These are phyloP conservation scores for Exophiala viscosa DNA, from an alignment of 2,329 filamentous ascomycete genomes.

Conservation along the genomic window DNA sequence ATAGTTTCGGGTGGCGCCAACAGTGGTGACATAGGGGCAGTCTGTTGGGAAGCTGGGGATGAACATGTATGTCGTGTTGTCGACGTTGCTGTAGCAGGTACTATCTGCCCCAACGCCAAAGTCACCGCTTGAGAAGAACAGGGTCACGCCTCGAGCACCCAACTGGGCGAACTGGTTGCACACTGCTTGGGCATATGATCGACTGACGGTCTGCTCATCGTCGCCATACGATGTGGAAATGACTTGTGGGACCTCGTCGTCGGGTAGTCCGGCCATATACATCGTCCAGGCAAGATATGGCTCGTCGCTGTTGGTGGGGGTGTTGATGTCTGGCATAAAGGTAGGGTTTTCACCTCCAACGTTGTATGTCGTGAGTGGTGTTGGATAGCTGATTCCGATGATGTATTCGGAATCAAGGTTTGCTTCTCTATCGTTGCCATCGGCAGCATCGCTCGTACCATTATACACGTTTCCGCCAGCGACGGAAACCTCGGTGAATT, in stretches of 20 bases:
- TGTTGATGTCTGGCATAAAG: conserved; percentile 17
- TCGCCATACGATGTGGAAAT: conserved; percentile 65
- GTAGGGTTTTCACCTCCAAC: conserved; percentile 45
- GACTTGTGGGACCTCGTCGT: conserved; percentile 54
- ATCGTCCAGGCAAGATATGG: conserved; percentile 20
- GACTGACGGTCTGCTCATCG: conserved; percentile 61
- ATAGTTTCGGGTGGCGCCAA: conserved; percentile 51
- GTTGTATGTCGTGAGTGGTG: conserved; percentile 52
- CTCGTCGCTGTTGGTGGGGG: conserved; percentile 17
- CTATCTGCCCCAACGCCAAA: conserved; percentile 50
- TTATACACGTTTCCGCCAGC: conserved; percentile 31
- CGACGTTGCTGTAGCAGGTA: conserved; percentile 54
- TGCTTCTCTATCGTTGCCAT: conserved; percentile 16
- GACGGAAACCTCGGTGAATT: conserved; percentile 32
- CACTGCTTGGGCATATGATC: conserved; percentile 56
- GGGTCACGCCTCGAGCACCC: conserved; percentile 62
- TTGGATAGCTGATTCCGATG: conserved; percentile 28
- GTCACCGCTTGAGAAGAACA: conserved; percentile 65
- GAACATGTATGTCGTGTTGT: conserved; percentile 51
- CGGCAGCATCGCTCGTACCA: conserved; percentile 18
- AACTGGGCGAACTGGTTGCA: conserved; percentile 64
- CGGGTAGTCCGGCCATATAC: conserved; percentile 27
- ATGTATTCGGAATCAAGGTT: conserved; percentile 26
- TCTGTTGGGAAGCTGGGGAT: conserved; percentile 54
- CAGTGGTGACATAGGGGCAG: conserved; percentile 61